Evolutionary conservation across 2,329 filamentous ascomycete species (phyloP).

Genomic region (Venturia aucupariae): DNA sequence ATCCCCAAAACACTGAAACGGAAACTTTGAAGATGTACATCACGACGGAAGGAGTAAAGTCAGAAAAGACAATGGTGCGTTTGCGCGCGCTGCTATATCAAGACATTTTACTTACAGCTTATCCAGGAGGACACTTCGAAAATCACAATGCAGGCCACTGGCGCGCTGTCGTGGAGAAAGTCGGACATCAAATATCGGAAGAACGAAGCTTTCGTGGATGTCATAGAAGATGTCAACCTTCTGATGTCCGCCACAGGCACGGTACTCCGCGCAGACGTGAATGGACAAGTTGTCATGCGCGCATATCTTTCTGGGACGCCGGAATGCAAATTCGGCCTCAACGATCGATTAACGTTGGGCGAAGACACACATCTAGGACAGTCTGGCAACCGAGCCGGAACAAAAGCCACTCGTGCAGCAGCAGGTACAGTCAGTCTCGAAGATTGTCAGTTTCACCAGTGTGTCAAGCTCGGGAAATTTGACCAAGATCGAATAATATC

Average conservation of each 20-base stretch:
- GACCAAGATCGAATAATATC: conserved; percentile 94
- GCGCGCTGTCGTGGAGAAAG: conserved; percentile 91
- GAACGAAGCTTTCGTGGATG: conserved; percentile 98
- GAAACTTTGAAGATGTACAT: conserved; percentile 99
- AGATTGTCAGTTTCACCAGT: conserved; percentile 98
- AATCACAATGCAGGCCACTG: conserved; percentile 98
- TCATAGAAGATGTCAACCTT: conserved; percentile 97
- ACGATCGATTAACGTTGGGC: conserved; percentile 89
- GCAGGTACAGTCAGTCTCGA: conserved; percentile 93
- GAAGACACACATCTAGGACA: conserved; percentile 47
- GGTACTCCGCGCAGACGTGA: conserved; percentile 90
- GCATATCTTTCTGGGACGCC: conserved; percentile 94
- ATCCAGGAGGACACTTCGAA: conserved; percentile 82
- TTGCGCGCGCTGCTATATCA: not conserved
- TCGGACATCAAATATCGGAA: conserved; percentile 98
- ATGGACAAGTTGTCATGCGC: conserved; percentile 96
- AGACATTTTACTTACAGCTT: conserved; percentile 10
- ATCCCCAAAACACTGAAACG: conserved; percentile 97
- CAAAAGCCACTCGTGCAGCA: conserved; percentile 88
- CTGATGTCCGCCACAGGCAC: conserved; percentile 98
- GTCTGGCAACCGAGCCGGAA: conserved; percentile 66
- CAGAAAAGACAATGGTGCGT: conserved; percentile 57
- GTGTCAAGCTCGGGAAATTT: conserved; percentile 94
- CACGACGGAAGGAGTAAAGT: conserved; percentile 96
- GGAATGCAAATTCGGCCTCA: conserved; percentile 97